These are phyloP conservation scores for Myotisia sp. DNA, from an alignment of 2,329 filamentous ascomycete species.

Conservation along the genomic window DNA sequence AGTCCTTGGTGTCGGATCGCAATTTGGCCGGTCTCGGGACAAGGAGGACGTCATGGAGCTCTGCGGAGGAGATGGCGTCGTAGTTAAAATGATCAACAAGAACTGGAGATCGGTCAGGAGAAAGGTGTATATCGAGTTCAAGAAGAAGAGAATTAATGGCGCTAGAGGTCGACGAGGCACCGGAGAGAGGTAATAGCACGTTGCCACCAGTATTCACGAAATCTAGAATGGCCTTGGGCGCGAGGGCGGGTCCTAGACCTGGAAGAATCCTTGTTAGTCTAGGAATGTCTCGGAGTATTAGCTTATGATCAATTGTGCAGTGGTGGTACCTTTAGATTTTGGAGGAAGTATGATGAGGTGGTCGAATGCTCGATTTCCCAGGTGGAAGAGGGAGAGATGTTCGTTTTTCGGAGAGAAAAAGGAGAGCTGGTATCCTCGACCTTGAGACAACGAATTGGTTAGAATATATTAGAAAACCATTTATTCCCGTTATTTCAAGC, in stretches of 20 bases:
- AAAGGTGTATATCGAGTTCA: conserved; percentile 81
- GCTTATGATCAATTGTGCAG: conserved; percentile 1
- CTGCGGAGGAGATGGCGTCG: conserved; percentile 58
- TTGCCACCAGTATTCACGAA: conserved; percentile 90
- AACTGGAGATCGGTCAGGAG: conserved; percentile 66
- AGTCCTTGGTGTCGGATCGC: conserved; percentile 57
- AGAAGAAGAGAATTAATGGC: conserved; percentile 64
- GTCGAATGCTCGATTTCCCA: conserved; percentile 80
- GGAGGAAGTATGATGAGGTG: conserved; percentile 79
- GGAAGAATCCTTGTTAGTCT: conserved; percentile 10
- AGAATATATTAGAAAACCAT: too few relatives aligned
- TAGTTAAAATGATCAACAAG: conserved; percentile 96
- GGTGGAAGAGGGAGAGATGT: conserved; percentile 60
- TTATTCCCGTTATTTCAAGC: too few relatives aligned
- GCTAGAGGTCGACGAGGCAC: conserved; percentile 53
- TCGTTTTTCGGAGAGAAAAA: conserved; percentile 77
- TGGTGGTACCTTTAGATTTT: conserved; percentile 62
- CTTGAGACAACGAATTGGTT: too few relatives aligned
- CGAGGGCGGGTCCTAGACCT: conserved; percentile 80
- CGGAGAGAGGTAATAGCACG: conserved; percentile 71
- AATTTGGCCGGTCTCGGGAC: conserved; percentile 53
- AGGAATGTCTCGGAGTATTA: neutral
- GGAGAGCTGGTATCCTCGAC: conserved; percentile 63
- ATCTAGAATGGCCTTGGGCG: conserved; percentile 71
- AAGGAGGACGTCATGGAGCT: conserved; percentile 79